These are phyloP conservation scores for Penicillium hesseltinei DNA, from an alignment of 2,329 filamentous ascomycete species.

Conservation along the genomic window DNA sequence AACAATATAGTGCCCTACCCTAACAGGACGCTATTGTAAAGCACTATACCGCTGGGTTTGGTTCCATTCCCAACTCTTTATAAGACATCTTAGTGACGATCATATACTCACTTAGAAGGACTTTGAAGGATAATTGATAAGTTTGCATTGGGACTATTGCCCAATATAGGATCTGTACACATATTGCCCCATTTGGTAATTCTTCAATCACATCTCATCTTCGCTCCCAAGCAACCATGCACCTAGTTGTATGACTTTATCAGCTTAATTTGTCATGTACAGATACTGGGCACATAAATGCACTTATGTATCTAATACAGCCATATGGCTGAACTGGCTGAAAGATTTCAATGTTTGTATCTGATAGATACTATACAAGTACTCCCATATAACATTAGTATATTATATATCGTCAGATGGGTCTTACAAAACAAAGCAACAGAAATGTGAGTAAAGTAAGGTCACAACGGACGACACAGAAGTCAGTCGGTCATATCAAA, in stretches of 20 bases:
- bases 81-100: neutral
- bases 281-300: neutral
- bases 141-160: neutral
- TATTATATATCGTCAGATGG: no score
- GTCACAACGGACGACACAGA: neutral
- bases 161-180: neutral
- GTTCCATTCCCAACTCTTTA: fast-evolving
- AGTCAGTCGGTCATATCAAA: neutral
- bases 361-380: neutral
- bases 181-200: neutral
- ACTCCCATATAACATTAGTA: no score
- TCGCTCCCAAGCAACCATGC: neutral
- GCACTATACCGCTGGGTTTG: neutral
- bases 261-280: neutral
- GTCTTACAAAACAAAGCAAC: neutral
- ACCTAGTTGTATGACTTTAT: neutral
- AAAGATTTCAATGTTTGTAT: neutral
- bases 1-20: neutral
- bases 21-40: neutral
- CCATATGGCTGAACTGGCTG: neutral
- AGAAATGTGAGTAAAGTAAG: no score
- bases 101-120: neutral
- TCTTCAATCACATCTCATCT: neutral
- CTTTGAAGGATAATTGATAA: neutral
- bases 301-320: neutral